Conservation (phyloP, 23 red algal species). For the Gracilaria vermiculophylla region DNA sequence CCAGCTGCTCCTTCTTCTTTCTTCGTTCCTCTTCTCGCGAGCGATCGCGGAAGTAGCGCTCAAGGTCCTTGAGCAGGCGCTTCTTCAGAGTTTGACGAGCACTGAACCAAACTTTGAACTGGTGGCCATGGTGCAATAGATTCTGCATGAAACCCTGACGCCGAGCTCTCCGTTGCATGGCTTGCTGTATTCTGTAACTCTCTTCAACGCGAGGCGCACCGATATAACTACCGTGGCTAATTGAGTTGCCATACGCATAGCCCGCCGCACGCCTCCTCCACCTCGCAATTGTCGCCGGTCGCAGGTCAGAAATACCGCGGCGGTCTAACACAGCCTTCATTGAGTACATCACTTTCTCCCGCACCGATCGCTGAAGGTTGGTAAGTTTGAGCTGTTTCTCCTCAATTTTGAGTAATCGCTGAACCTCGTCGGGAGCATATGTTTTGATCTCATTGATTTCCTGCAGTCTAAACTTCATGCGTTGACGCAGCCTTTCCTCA, state of each 20-base stretch:
- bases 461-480: conserved; percentile 52
- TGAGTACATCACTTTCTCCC: conserved; percentile 45
- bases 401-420: conserved; percentile 38
- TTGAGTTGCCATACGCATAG: neutral
- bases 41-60: conserved; percentile 78
- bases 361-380: conserved; percentile 61
- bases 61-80: conserved; percentile 69
- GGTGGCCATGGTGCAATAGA: conserved; percentile 43
- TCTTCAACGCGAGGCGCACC: conserved; percentile 12
- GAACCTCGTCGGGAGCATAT: conserved; percentile 49
- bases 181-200: conserved; percentile 56
- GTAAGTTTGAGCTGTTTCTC: conserved; percentile 72
- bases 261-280: neutral
- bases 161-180: conserved; percentile 47
- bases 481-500: conserved; percentile 30
- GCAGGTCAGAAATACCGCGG: conserved; percentile 37
- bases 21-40: conserved; percentile 91
- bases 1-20: conserved; percentile 80
- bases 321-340: conserved; percentile 59
- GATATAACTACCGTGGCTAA: conserved; percentile 7
- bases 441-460: conserved; percentile 50
- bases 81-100: conserved; percentile 40
- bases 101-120: conserved; percentile 12
- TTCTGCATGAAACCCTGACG: conserved; percentile 55
- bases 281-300: conserved; percentile 7